Evolutionary conservation across 495 filamentous ascomycete species (phyloP).

Genomic region (Penicillium pulvis): DNA sequence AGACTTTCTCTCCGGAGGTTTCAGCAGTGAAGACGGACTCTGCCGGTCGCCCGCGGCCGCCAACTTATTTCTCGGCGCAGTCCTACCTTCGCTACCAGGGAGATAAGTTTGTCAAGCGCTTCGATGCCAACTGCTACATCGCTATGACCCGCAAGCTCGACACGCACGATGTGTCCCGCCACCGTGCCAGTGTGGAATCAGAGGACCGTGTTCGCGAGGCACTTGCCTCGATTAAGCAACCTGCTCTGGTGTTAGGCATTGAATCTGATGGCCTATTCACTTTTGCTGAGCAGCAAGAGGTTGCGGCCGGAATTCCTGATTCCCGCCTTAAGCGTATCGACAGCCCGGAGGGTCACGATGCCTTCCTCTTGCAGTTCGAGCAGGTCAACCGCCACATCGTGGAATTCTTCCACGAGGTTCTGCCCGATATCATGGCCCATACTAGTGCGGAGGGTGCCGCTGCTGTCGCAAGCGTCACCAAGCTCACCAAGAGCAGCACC

Average conservation of each 20-base stretch:
- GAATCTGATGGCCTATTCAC: slow-evolving; percentile 95
- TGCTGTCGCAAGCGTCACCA: slow-evolving; percentile 39
- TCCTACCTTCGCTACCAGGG: slow-evolving; percentile 98
- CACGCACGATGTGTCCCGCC: slow-evolving; percentile 88
- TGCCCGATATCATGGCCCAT: slow-evolving; percentile 83
- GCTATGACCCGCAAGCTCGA: slow-evolving; percentile 99
- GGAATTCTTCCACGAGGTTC: slow-evolving; percentile 75
- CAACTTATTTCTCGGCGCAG: slow-evolving; percentile 95
- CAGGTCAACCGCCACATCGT: slow-evolving; percentile 91
- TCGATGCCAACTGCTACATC: slow-evolving; percentile 98
- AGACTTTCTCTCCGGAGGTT: slow-evolving; percentile 41
- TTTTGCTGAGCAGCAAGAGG: slow-evolving; percentile 90
- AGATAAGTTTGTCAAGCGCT: slow-evolving; percentile 92
- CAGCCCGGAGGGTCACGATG: slow-evolving; percentile 92
- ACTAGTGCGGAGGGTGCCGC: slow-evolving; percentile 47
- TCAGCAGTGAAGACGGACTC: slow-evolving; percentile 21
- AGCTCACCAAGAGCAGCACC: slow-evolving; percentile 75
- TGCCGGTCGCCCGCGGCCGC: slow-evolving; percentile 51
- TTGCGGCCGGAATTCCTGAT: slow-evolving; percentile 80
- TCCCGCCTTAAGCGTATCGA: slow-evolving; percentile 82
- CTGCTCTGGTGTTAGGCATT: slow-evolving; percentile 86
- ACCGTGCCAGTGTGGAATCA: slow-evolving; percentile 50
- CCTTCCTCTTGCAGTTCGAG: slow-evolving; percentile 94
- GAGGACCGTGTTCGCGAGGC: slow-evolving; percentile 66
- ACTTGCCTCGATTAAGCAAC: slow-evolving; percentile 81